A percentile compares a stretch with the other conserved stretches of the same genome.
These are phyloP conservation scores for Tremellales sp. DNA, from an alignment of 1,284 basidiomycete genomes.

Conservation along the genomic window DNA sequence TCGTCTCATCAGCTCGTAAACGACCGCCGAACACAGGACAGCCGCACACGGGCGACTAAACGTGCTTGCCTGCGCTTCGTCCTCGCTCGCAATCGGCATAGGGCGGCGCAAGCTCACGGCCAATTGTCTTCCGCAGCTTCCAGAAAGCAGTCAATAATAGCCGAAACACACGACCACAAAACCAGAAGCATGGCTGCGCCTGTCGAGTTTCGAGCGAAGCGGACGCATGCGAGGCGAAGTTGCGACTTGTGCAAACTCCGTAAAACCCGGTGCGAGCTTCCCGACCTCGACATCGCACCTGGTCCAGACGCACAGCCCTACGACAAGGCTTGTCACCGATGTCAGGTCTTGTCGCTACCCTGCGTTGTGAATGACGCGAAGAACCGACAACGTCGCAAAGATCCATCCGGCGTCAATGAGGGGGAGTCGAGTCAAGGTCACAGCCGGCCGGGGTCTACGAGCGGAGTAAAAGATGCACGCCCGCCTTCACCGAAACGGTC, in stretches of 20 bases:
- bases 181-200: conserved; percentile 4
- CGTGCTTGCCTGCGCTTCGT: no score
- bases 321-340: conserved; percentile 43
- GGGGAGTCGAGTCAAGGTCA: conserved; percentile 9
- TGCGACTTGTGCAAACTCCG: conserved; percentile 45
- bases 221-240: conserved; percentile 43
- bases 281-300: conserved; percentile 40
- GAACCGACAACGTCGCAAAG: conserved; percentile 15
- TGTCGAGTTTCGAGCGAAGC: conserved; percentile 24
- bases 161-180: no score
- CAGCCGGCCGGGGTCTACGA: not conserved
- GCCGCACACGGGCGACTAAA: no score
- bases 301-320: conserved; percentile 24
- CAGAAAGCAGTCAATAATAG: no score
- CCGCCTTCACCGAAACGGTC: not conserved
- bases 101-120: no score
- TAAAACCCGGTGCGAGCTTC: conserved; percentile 44
- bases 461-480: not conserved
- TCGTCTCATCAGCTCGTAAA: no score
- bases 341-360: conserved; percentile 35
- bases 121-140: no score
- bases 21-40: no score
- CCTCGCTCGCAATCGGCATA: no score
- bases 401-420: conserved; percentile 18
- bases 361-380: conserved; percentile 40